Evolutionary conservation across 495 filamentous ascomycete genomes (phyloP).

Genomic region (Penicillium silybi): DNA sequence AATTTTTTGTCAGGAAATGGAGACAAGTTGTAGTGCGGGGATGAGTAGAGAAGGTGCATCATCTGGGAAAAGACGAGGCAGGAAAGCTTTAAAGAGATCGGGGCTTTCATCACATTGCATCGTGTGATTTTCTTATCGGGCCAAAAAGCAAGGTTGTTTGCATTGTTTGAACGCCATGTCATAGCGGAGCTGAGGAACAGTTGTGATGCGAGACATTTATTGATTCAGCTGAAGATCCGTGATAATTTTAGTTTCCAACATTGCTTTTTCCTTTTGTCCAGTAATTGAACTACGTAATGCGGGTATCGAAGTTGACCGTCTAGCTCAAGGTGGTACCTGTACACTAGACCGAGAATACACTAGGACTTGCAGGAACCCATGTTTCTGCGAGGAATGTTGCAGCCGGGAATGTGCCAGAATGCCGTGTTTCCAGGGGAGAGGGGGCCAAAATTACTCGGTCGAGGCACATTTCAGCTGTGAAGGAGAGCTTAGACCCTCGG

Average conservation of each 20-base stretch:
- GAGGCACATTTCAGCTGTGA: background rate
- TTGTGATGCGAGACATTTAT: background rate
- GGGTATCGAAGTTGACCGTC: background rate
- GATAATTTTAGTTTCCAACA: background rate
- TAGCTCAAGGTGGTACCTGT: background rate
- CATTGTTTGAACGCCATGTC: background rate
- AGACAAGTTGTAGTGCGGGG: constrained; percentile 56
- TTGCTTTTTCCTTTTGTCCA: background rate
- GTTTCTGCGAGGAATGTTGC: constrained; percentile 14
- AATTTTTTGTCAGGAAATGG: too few relatives aligned
- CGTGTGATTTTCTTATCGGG: background rate
- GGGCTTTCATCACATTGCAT: constrained; percentile 17
- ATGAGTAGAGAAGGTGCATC: constrained; percentile 67
- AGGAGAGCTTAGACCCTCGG: constrained; percentile 7
- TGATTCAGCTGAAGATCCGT: background rate
- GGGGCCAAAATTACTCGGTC: background rate
- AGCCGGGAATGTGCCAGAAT: constrained; percentile 20
- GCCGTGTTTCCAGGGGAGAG: constrained; percentile 2
- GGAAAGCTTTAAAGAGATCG: constrained; percentile 59
- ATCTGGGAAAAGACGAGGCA: constrained; percentile 73
- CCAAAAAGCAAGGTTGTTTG: background rate
- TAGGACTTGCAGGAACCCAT: constrained; percentile 9
- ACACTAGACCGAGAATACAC: background rate
- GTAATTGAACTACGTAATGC: background rate
- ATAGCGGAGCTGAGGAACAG: background rate